Evolutionary conservation across 139 green algal genomes (phyloP), one percentile per base, ranked within the genome.

Genomic region (Micromonas commoda): DNA sequence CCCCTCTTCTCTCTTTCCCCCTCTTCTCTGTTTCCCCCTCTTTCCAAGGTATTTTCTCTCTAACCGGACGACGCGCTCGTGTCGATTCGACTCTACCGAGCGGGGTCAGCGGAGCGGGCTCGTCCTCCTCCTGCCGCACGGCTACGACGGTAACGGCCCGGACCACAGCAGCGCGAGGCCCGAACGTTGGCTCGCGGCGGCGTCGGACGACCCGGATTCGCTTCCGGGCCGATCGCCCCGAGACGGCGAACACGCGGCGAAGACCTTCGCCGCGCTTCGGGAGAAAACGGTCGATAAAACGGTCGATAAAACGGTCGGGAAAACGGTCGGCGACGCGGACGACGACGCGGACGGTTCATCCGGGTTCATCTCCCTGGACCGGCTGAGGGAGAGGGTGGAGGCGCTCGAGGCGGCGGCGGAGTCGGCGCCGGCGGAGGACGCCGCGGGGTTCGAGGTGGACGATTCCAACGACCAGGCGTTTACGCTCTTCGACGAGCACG

Each of bases 101-200:
- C n/a, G n/a, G 45, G 86, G 87, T n/a, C 87, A 92, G 76, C 82
- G 76, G 35, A 85, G 73, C 21, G 87, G 86, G 2, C 82, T 96
- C 67, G 90, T 96, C 34, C 77, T 93, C 65, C 81, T 94, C 77
- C 87, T 96, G 78, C 91, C 91, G 21, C 91, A 96, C 76, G 91
- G 91, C 1, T 98, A 98, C 83, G 95, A 99, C 73, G 95, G 95
- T 24, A 84, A 90, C 75, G 91, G 91, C 33, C 91, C 91, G 4
- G 91, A 96, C 76, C 91, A 96, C 85, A 88, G 73, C 39, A 86
- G 60, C 26, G 91, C 91, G 16, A 76, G 91, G 28, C 65, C 93
- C 0, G 91, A 96, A 80, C 85, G 91, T 29, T 96, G 90, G 79
- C 79, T 96, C 28, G 81, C 87, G 69, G 68, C 85, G 65, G 61